These are phyloP conservation scores for Simplicillium sp. DNA, from an alignment of 2,329 filamentous ascomycete species.

Conservation along the genomic window DNA sequence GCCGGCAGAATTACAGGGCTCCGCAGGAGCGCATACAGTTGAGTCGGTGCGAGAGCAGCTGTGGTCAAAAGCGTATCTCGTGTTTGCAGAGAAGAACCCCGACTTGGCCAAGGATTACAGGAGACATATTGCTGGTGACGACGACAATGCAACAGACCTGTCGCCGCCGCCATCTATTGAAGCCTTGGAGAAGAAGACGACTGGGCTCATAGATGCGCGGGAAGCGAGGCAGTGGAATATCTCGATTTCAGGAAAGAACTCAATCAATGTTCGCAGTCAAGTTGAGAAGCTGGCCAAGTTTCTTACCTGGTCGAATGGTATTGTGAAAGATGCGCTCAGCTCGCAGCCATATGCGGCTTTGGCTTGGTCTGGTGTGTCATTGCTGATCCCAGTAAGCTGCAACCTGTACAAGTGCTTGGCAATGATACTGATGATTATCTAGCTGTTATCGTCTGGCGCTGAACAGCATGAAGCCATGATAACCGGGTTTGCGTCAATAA, in stretches of 20 bases:
- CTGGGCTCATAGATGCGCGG: no score
- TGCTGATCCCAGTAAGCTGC: background rate
- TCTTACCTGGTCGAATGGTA: background rate
- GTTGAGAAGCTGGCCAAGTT: slow-evolving; percentile 1
- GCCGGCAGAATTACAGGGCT: no score
- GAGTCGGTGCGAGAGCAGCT: no score
- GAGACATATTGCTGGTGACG: no score
- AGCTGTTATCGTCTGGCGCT: background rate
- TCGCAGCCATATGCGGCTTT: slow-evolving; percentile 3
- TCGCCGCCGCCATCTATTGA: no score
- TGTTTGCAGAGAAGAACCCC: no score
- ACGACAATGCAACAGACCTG: no score
- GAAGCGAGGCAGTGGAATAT: background rate
- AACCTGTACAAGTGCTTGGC: background rate
- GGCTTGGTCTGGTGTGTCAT: slow-evolving; percentile 1
- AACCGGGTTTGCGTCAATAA: background rate
- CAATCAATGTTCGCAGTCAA: background rate
- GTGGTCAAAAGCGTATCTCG: no score
- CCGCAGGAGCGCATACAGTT: no score
- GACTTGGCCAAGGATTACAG: no score
- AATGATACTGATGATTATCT: background rate
- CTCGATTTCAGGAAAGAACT: background rate
- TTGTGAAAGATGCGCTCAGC: background rate
- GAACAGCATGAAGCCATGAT: background rate
- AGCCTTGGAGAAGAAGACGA: no score